phyloP scores from a whole-genome alignment of 1,284 basidiomycete genomes.

The Moesziomyces aphidis region DNA sequence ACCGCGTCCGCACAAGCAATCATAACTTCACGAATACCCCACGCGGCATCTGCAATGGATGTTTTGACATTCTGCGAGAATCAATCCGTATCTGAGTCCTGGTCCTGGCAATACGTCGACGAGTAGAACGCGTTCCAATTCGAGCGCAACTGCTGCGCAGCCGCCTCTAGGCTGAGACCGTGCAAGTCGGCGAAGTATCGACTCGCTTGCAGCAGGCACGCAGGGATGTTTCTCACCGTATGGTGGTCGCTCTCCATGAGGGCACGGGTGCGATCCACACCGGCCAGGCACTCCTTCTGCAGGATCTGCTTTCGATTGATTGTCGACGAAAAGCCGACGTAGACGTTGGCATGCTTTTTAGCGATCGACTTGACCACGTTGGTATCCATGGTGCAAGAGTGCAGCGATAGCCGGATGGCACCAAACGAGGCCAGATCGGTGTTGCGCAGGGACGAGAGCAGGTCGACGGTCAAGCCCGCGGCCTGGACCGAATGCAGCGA shows the following conservation, averaged over 20 bases:
- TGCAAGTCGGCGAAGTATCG: constrained; percentile 37
- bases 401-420: constrained; percentile 51
- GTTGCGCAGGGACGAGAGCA: constrained; percentile 44
- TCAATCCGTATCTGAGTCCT: constrained; percentile 6
- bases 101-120: neutral
- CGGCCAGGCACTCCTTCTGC: constrained; percentile 38
- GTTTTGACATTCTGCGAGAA: neutral
- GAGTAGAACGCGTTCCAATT: constrained; percentile 37
- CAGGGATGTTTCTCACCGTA: constrained; percentile 44
- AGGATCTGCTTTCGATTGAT: constrained; percentile 58
- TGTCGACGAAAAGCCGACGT: constrained; percentile 60
- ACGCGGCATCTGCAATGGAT: neutral
- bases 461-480: constrained; percentile 48
- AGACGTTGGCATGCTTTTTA: constrained; percentile 55
- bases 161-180: constrained; percentile 5
- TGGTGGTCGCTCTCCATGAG: constrained; percentile 61
- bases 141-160: constrained; percentile 22
- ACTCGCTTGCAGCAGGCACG: constrained; percentile 16
- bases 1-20: neutral
- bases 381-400: constrained; percentile 62
- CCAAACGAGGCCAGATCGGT: constrained; percentile 28
- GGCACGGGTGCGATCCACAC: constrained; percentile 36
- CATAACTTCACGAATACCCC: neutral
- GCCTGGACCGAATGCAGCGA: constrained; percentile 64
- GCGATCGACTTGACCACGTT: constrained; percentile 52